Conservation (phyloP, 352 stramenopile species). For the Globisporangium takayamanum region DNA sequence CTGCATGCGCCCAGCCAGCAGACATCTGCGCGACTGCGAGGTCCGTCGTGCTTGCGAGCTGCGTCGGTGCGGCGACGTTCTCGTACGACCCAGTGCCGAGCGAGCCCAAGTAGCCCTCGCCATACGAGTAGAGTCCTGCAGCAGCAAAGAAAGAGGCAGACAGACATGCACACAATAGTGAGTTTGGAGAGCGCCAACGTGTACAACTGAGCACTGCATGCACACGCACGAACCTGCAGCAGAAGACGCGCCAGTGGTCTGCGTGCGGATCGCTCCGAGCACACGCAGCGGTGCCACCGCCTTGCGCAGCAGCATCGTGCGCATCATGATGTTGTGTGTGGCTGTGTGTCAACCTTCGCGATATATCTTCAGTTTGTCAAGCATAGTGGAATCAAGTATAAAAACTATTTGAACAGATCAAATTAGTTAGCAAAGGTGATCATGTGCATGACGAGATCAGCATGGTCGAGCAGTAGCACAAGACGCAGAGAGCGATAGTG, state of each 20-base stretch:
- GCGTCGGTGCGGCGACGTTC: slow-evolving; percentile 35
- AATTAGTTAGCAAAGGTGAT: too few species aligned
- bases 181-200: neutral
- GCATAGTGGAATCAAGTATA: too few species aligned
- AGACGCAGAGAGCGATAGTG: too few species aligned
- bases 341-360: too few species aligned
- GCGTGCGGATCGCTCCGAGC: neutral
- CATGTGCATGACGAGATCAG: too few species aligned
- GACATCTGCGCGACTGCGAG: slow-evolving; percentile 59
- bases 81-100: slow-evolving; percentile 67
- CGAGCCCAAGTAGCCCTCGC: slow-evolving; percentile 69
- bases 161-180: neutral
- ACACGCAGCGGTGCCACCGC: neutral
- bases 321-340: slow-evolving; percentile 4
- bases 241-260: neutral
- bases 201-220: neutral
- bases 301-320: slow-evolving; percentile 4
- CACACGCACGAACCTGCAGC: neutral
- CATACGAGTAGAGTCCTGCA: slow-evolving; percentile 65
- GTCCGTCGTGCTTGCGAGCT: slow-evolving; percentile 32
- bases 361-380: too few species aligned
- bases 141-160: neutral
- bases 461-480: too few species aligned
- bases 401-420: too few species aligned
- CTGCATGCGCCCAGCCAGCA: slow-evolving; percentile 69